Evolutionary conservation across 1,284 basidiomycete species (phyloP), one percentile per base, ranked within the genome.

Genomic region (Paramarasmius palmivorus): DNA sequence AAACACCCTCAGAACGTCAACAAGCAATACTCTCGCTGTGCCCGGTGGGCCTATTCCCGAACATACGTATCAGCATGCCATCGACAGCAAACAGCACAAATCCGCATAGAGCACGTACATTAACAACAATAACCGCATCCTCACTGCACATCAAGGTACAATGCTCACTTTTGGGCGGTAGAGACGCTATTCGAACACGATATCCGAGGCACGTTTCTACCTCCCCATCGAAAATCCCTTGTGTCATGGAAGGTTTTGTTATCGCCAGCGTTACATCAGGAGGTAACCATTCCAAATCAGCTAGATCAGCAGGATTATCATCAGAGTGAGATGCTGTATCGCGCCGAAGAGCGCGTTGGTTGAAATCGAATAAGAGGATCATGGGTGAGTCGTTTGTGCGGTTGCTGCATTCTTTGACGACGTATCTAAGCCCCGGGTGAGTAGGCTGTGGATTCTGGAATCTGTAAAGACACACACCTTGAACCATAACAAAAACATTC

Each of bases 401-500:
- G 42, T 7, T 12, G 10, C 55, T 47, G 37, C 36, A 40, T 56
- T 53, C 52, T 2, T 71, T 67, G 55, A 76, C 54, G 12, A 46
- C 57, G 44, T 50, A 49, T 12, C 36, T 52, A 14, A 50, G 52
- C 9, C 60, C 53, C 42, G 63, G n/a, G 44, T 32, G 26, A 15
- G 44, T 29, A 15, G 44, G 6, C 20, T 25, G 2, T 25, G 12
- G 23, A n/a, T 14, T 12, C 4, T 9, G 25, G 10, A 42, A 4
- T 37, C 5, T 23, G 26, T 22, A 48, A 59, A 63, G 49, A 58
- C 29, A 71, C 57, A 69, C 74, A 82, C 53, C 72, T 73, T 40
- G 73, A 74, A 14, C 84, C 84, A 61, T 74, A 77, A 23, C 83
- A 76, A 59, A 80, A 83, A 68, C 84, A 87, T 6, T 82, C 79